Conservation (phyloP, 192 early-diverging fungal genomes). For the Rhizophagus sp. region DNA sequence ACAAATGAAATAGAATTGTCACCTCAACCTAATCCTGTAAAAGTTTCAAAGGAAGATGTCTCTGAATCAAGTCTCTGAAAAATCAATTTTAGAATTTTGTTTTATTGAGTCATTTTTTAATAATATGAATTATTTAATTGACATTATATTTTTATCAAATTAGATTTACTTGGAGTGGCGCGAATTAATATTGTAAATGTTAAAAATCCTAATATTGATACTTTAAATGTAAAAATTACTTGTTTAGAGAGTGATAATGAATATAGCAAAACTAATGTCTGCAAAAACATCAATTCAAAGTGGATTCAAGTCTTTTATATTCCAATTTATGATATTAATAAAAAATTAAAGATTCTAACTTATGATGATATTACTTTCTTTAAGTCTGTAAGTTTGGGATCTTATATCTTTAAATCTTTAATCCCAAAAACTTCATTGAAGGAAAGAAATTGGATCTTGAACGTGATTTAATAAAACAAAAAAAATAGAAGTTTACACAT, state of each 20-base stretch:
- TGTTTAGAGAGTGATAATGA: constrained; percentile 39
- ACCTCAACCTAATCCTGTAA: too few species aligned
- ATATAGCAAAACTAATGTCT: constrained; percentile 75
- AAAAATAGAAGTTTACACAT: too few species aligned
- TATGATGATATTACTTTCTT: constrained; percentile 80
- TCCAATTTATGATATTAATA: constrained; percentile 69
- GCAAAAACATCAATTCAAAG: constrained; percentile 78
- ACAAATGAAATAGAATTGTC: too few species aligned
- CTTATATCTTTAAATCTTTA: constrained; percentile 54
- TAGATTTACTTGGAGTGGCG: constrained; percentile 53
- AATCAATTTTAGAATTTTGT: neutral
- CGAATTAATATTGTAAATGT: constrained; percentile 73
- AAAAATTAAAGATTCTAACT: constrained; percentile 66
- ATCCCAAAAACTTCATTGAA: constrained; percentile 55
- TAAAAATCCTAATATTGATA: constrained; percentile 53
- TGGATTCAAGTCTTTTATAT: constrained; percentile 92
- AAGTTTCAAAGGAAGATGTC: too few species aligned
- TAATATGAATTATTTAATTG: too few species aligned
- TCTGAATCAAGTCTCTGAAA: too few species aligned
- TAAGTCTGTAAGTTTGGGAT: constrained; percentile 75
- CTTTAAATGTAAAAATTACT: constrained; percentile 45
- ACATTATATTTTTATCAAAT: too few species aligned
- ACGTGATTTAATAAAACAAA: neutral
- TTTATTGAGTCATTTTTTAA: neutral
- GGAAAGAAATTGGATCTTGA: constrained; percentile 4